Evolutionary conservation across 257 asterid genomes (phyloP), one percentile per base, ranked within the genome.

Genomic region (Solanum bukasovii): DNA sequence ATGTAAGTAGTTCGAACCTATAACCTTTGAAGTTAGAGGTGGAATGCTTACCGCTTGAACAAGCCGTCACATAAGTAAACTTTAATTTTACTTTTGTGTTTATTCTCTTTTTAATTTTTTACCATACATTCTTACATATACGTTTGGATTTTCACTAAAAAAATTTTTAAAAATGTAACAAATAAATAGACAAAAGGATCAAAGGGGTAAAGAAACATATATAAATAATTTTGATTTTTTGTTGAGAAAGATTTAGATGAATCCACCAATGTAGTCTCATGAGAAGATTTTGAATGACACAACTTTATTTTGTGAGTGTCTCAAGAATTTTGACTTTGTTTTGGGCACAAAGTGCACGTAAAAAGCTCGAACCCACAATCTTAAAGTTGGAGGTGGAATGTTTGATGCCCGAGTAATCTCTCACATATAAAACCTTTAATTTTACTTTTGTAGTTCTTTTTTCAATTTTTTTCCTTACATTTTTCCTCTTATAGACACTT

Each of bases 391-490:
- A 56, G 10, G 2, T 56, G 65, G 4, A 6, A 18, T 56, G 4
- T 1, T 56, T 18, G 3, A 0, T 2, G 4, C 0, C 2, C 4
- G 21, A 56, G 16, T 3, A 65, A n/a, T 25, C 1, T 6, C 1
- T 65, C 16, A 65, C 33, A n/a, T n/a, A 63, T n/a, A 65, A 25
- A 65, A 65, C 16, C 33, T 65, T 65, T 63, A 63, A 63, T 63
- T 63, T 63, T n/a, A n/a, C 7, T n/a, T 63, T n/a, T 63, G 71
- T 63, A n/a, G 29, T 63, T 4, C 27, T 63, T 63, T 4, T 23
- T n/a, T 23, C 13, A 3, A 3, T 63, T 63, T 63, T 63, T 63
- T 4, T 2, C 5, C 3, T 9, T 61, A 61, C 67, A 7, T 59
- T 20, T 3, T 20, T 59, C 67, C 27, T 63, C 1, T 7, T 20